A percentile compares a stretch with the other conserved stretches of the same genome.
phyloP scores from a whole-genome alignment of 306 rosid genomes.

The Malus fusca region DNA sequence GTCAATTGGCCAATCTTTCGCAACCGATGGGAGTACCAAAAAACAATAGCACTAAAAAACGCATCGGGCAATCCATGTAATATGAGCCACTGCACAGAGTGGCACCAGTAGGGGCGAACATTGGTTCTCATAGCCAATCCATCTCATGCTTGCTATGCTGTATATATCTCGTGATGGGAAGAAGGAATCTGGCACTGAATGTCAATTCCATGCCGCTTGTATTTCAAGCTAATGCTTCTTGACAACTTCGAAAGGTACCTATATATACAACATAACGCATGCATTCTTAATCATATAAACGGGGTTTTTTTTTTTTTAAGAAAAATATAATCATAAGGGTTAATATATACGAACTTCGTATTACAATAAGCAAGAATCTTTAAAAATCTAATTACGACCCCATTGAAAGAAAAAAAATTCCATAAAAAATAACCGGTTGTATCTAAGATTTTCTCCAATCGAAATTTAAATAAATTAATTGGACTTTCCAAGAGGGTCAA shows the following conservation, averaged over 20 bases:
- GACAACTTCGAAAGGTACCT: constrained; percentile 13
- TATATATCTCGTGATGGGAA: constrained; percentile 19
- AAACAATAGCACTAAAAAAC: not conserved
- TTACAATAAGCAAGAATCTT: no score
- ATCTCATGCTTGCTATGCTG: constrained; percentile 20
- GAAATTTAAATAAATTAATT: not conserved
- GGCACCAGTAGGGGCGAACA: constrained; percentile 22
- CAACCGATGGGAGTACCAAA: not conserved
- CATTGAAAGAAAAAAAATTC: no score
- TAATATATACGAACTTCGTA: no score
- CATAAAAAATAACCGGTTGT: no score
- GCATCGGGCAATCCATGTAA: constrained; percentile 5
- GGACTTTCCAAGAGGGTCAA: no score
- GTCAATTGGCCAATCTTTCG: constrained; percentile 9
- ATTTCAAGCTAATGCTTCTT: constrained; percentile 10
- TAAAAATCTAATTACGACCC: no score
- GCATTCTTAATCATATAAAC: no score
- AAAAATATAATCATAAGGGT: no score
- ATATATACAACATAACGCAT: not conserved
- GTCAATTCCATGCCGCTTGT: constrained; percentile 12
- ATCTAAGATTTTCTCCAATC: not conserved
- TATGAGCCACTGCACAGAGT: constrained; percentile 15
- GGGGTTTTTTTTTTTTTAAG: no score
- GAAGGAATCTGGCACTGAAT: constrained; percentile 21
- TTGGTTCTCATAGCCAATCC: constrained; percentile 19